These are phyloP conservation scores for Lojkania enalia DNA, from an alignment of 2,329 filamentous ascomycete genomes.

Conservation along the genomic window DNA sequence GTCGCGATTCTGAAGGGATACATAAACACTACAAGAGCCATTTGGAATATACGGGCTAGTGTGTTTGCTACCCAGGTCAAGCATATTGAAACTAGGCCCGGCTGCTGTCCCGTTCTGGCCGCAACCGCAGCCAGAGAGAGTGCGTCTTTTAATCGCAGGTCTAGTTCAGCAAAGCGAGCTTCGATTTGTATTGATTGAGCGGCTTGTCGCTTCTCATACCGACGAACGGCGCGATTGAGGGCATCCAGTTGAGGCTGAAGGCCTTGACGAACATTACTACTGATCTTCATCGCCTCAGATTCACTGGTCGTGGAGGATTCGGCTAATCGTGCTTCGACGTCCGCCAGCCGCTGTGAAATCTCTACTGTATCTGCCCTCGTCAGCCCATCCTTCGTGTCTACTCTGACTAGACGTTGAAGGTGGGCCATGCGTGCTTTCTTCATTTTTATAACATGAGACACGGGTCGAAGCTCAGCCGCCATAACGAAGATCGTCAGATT, in stretches of 20 bases:
- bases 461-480: conserved; percentile 80
- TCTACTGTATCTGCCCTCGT: conserved; percentile 26
- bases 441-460: conserved; percentile 79
- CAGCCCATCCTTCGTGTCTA: conserved; percentile 23
- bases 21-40: conserved; percentile 30
- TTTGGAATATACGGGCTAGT: conserved; percentile 26
- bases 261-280: conserved; percentile 62
- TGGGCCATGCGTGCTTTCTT: conserved; percentile 78
- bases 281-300: conserved; percentile 46
- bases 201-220: conserved; percentile 87
- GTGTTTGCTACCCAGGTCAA: conserved; percentile 33
- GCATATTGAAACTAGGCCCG: conserved; percentile 34
- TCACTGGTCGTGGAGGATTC: conserved; percentile 45
- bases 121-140: conserved; percentile 78
- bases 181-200: conserved; percentile 77
- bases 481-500: conserved; percentile 90
- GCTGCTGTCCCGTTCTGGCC: conserved; percentile 40
- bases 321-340: conserved; percentile 64
- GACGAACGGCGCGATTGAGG: conserved; percentile 81
- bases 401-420: conserved; percentile 71
- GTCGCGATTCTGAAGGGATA: conserved; percentile 34
- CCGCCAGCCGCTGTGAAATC: conserved; percentile 67
- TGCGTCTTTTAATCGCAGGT: conserved; percentile 73
- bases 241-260: conserved; percentile 85
- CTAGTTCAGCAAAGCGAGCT: conserved; percentile 70